These are phyloP conservation scores for Closterium sp. DNA, from an alignment of 139 green algal species.

Conservation along the genomic window DNA sequence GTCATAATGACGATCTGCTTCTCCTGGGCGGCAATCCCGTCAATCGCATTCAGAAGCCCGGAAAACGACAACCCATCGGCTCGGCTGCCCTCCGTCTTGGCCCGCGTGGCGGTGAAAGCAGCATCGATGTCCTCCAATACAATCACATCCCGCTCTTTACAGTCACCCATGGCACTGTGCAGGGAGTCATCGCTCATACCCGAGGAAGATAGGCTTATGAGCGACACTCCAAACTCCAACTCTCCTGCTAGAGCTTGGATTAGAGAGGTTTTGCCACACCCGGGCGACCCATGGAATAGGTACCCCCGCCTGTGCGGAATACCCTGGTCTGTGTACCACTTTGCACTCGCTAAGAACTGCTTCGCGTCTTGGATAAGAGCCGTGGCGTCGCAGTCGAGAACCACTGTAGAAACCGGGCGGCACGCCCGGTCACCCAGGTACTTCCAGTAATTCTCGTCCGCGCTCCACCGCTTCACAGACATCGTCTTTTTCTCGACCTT, in stretches of 20 bases:
- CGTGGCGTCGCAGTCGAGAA: conserved; percentile 15
- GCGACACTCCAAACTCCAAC: conserved; percentile 49
- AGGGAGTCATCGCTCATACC: conserved; percentile 57
- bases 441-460: conserved; percentile 30
- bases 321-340: conserved; percentile 39
- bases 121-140: conserved; percentile 65
- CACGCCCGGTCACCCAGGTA: conserved; percentile 1
- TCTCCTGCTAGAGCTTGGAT: conserved; percentile 56
- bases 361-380: conserved; percentile 28
- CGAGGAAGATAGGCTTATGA: conserved; percentile 53
- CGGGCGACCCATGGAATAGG: conserved; percentile 36
- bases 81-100: neutral
- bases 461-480: conserved; percentile 13
- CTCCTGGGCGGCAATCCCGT: conserved; percentile 60
- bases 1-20: conserved; percentile 66
- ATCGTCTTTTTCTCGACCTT: conserved; percentile 18
- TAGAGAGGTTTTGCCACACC: conserved; percentile 37
- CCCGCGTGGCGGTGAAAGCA: conserved; percentile 46
- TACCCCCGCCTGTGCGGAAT: conserved; percentile 38
- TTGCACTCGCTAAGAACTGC: conserved; percentile 24
- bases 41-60: conserved; percentile 63
- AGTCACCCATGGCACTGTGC: conserved; percentile 11
- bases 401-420: neutral
- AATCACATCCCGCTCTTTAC: conserved; percentile 41
- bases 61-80: conserved; percentile 55